Conservation (phyloP, 352 stramenopile species). For the Globisporangium paddicum region DNA sequence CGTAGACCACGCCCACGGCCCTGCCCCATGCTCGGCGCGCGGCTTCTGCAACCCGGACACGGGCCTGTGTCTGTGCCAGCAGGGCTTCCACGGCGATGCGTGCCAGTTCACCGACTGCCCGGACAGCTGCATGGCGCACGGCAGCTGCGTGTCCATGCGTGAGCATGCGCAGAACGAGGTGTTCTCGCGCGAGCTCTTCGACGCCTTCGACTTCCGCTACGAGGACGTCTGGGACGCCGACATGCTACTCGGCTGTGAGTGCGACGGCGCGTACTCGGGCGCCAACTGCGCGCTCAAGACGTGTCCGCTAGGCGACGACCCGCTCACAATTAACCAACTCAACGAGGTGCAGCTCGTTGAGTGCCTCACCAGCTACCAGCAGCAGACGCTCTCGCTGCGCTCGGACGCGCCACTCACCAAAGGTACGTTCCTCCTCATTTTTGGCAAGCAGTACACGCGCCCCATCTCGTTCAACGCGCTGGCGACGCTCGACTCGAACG, state of each 20-base stretch:
- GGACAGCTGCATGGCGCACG: slow-evolving; percentile 39
- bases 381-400: slow-evolving; percentile 46
- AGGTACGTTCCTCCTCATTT: slow-evolving; percentile 55
- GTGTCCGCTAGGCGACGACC: slow-evolving; percentile 69
- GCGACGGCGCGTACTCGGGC: slow-evolving; percentile 54
- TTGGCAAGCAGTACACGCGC: slow-evolving; percentile 58
- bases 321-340: slow-evolving; percentile 44
- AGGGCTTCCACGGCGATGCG: slow-evolving; percentile 65
- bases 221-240: slow-evolving; percentile 69
- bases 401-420: slow-evolving; percentile 38
- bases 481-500: slow-evolving; percentile 36
- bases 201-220: slow-evolving; percentile 34
- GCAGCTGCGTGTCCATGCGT: slow-evolving; percentile 71
- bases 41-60: slow-evolving; percentile 65
- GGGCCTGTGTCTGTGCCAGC: slow-evolving; percentile 78
- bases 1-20: slow-evolving; percentile 38
- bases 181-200: slow-evolving; percentile 46
- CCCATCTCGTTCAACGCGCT: slow-evolving; percentile 57
- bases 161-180: slow-evolving; percentile 47
- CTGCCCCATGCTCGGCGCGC: slow-evolving; percentile 49
- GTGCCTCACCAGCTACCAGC: slow-evolving; percentile 53
- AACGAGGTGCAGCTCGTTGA: slow-evolving; percentile 64
- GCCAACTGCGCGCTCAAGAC: slow-evolving; percentile 51
- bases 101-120: slow-evolving; percentile 58
- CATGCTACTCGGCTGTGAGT: slow-evolving; percentile 71